Evolutionary conservation across 345 rosid genomes (phyloP).

Genomic region (Fremontodendron californicum): DNA sequence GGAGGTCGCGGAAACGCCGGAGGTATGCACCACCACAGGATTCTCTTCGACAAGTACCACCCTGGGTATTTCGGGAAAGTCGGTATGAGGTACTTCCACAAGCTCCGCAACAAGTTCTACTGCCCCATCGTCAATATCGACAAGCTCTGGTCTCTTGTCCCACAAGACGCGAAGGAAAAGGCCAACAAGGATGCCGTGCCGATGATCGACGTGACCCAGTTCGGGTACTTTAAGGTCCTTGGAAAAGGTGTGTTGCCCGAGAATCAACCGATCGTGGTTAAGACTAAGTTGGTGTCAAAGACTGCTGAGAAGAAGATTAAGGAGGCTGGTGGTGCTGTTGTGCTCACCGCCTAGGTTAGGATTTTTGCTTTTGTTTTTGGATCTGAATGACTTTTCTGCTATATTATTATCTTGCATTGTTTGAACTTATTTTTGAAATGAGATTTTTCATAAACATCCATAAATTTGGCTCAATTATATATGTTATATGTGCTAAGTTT

Average conservation of each 20-base stretch:
- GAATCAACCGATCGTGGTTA: slow-evolving; percentile 62
- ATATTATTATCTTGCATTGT: not conserved
- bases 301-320: slow-evolving; percentile 75
- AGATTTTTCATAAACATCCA: not conserved
- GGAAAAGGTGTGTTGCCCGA: slow-evolving; percentile 70
- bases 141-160: slow-evolving; percentile 72
- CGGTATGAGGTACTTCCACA: slow-evolving; percentile 85
- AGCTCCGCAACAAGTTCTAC: slow-evolving; percentile 65
- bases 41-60: slow-evolving; percentile 89
- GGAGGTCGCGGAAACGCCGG: slow-evolving; percentile 90
- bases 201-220: slow-evolving; percentile 60
- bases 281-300: slow-evolving; percentile 71
- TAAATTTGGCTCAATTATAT: not conserved
- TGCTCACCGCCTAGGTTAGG: slow-evolving; percentile 58
- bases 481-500: no score
- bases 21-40: slow-evolving; percentile 87
- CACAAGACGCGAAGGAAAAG: slow-evolving; percentile 56
- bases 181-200: slow-evolving; percentile 57
- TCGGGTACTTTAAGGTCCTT: slow-evolving; percentile 73
- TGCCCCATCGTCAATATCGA: slow-evolving; percentile 81
- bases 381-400: not conserved
- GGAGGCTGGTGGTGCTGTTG: slow-evolving; percentile 73
- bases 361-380: not conserved
- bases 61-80: slow-evolving; percentile 83
- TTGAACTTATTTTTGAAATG: not conserved